Conservation (phyloP, 2,329 filamentous ascomycete genomes). For the Calonectria pauciramosa region DNA sequence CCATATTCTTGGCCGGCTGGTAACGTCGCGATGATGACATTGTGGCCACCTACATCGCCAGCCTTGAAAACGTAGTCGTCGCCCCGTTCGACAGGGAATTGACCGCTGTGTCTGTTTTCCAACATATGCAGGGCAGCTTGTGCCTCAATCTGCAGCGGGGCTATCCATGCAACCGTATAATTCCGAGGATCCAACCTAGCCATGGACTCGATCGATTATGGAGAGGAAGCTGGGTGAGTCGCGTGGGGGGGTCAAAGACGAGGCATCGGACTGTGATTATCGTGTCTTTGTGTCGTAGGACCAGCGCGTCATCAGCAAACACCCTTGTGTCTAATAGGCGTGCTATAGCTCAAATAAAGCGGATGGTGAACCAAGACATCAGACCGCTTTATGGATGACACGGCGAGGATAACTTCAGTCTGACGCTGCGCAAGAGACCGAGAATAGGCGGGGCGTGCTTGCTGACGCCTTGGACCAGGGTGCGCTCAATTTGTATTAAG, state of each 20-base stretch:
- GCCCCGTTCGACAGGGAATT: conserved; percentile 49
- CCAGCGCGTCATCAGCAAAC: background rate
- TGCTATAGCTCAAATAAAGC: background rate
- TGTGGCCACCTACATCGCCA: conserved; percentile 52
- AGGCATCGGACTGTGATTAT: background rate
- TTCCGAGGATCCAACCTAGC: background rate
- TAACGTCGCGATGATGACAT: conserved; percentile 53
- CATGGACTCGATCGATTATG: background rate
- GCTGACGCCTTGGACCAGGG: background rate
- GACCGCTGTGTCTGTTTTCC: conserved; percentile 46
- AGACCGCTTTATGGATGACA: background rate
- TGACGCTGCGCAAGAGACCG: background rate
- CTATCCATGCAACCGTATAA: conserved; percentile 48
- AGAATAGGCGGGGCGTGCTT: background rate
- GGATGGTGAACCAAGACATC: background rate
- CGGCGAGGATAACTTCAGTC: background rate
- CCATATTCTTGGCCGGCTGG: conserved; percentile 52
- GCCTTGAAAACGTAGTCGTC: conserved; percentile 52
- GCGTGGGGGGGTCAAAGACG: background rate
- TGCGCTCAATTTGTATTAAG: background rate
- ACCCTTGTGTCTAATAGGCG: background rate
- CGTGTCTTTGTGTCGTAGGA: background rate
- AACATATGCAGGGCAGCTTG: conserved; percentile 49
- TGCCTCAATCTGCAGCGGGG: conserved; percentile 52
- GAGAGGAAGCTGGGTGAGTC: background rate